Percentiles rank a stretch among this genome's conserved stretches.
These are phyloP conservation scores for Fraxinus latifolia DNA, from an alignment of 305 asterid species.

Conservation along the genomic window DNA sequence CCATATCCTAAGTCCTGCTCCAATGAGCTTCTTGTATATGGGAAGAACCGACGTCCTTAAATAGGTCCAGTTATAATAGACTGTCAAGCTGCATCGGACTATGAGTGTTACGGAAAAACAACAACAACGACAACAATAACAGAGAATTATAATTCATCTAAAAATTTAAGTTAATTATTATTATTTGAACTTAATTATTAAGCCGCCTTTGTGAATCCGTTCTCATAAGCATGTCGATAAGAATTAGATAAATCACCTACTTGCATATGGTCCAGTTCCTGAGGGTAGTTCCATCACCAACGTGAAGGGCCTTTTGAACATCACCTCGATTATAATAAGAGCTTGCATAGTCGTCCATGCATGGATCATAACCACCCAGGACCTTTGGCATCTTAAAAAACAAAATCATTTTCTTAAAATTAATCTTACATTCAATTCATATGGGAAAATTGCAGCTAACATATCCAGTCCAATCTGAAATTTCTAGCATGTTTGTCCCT, in stretches of 20 bases:
- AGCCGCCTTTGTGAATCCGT: not conserved
- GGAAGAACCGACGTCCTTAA: conserved; percentile 70
- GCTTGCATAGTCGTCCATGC: conserved; percentile 73
- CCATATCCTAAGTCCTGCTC: conserved; percentile 73
- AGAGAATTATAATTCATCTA: not conserved
- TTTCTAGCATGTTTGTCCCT: not conserved
- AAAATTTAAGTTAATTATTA: not conserved
- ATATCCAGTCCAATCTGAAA: not conserved
- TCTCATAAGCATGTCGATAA: not conserved
- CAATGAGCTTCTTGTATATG: conserved; percentile 76
- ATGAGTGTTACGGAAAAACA: not conserved
- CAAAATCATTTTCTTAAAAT: not conserved
- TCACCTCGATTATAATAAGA: conserved; percentile 44
- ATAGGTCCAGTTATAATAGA: conserved; percentile 55
- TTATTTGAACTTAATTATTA: not conserved
- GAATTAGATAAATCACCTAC: conserved; percentile 30
- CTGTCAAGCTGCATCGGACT: conserved; percentile 54
- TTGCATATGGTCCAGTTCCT: conserved; percentile 79
- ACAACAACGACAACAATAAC: too few species aligned
- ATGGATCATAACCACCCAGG: conserved; percentile 85
- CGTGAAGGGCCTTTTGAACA: conserved; percentile 86
- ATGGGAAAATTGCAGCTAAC: not conserved
- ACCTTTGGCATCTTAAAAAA: conserved; percentile 55
- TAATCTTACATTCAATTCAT: not conserved
- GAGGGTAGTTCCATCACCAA: conserved; percentile 26